Base-by-base conservation (phyloP, 495 filamentous ascomycete species). In the Elaphomyces granulatus region DNA sequence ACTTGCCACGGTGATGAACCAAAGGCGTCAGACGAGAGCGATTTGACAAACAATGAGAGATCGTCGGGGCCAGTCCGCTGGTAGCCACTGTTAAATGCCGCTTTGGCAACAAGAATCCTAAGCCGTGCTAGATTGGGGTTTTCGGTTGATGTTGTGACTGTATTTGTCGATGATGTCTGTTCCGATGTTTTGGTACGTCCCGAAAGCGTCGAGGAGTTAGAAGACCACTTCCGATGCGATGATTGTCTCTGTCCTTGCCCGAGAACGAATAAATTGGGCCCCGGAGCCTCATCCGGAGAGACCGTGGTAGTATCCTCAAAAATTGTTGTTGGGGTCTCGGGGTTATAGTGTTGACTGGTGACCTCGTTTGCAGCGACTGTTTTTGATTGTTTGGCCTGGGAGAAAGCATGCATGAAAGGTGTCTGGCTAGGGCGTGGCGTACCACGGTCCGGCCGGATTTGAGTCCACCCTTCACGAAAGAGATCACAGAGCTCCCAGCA, bases 401-500 rank as follows among this genome's bases (percentile, higher is more conserved):
- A 62, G 46, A 69, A 64, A 10, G 52, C 59, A 44, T 74, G 57
- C 3, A 63, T 68, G 52, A 87, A 88, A 19, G 71, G 80, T 19
- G 79, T 73, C 51, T 90, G 85, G 40, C 74, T 81, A 1, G 86
- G 82, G 20, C 83, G 68, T 0, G 86, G 86, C n/a, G 87, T 93
- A 17, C 81, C 83, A 23, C 85, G 69, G 42, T 93, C 86, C 3
- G 87, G 84, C 32, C 81, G 75, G 20, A 90, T 75, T 53, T 93
- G 80, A 19, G 85, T 86, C 86, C 86, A 94, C 8, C 87, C 86
- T 64, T 90, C 83, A 23, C 86, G 72, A 63, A 93, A 94, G 35
- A 94, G 77, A 61, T 94, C 87, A 55, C 84, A 92, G 18, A 94
- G 74, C 47, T 93, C 87, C 87, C 87, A 94, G 58, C 87, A 94